Evolutionary conservation across 1,139 yeast species (phyloP).

Genomic region (Taphrina confusa): DNA sequence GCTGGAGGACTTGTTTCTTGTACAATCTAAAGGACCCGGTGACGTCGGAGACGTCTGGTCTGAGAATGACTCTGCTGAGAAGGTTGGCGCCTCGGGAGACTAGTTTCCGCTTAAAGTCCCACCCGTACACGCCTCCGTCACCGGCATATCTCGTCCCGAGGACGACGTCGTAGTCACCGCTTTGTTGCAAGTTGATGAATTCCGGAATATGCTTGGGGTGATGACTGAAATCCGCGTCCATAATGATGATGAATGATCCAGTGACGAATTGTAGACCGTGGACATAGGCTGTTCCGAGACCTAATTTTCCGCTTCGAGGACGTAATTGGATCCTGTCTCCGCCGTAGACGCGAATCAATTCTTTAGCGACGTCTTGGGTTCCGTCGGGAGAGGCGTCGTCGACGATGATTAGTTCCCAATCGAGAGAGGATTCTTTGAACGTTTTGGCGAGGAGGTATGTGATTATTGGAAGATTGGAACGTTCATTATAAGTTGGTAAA

Average conservation of each 20-base stretch:
- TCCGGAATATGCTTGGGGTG: slow-evolving; percentile 75
- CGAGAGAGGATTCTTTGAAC: slow-evolving; percentile 58
- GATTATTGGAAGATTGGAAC: slow-evolving; percentile 69
- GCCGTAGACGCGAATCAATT: slow-evolving; percentile 66
- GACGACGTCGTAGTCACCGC: slow-evolving; percentile 68
- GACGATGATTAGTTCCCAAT: slow-evolving; percentile 79
- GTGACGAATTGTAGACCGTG: slow-evolving; percentile 73
- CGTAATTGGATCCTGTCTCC: slow-evolving; percentile 60
- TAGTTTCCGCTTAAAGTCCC: slow-evolving; percentile 80
- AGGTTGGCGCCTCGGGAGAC: slow-evolving; percentile 82
- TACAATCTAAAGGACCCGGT: slow-evolving; percentile 80
- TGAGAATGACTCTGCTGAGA: slow-evolving; percentile 67
- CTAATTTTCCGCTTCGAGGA: slow-evolving; percentile 77
- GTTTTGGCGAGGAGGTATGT: slow-evolving; percentile 71
- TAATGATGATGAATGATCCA: slow-evolving; percentile 74
- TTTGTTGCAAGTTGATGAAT: slow-evolving; percentile 69
- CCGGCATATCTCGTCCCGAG: slow-evolving; percentile 87
- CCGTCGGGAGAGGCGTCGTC: slow-evolving; percentile 85
- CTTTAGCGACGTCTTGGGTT: slow-evolving; percentile 70
- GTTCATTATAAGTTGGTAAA: slow-evolving; percentile 78
- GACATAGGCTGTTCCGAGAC: slow-evolving; percentile 76
- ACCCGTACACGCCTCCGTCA: slow-evolving; percentile 79
- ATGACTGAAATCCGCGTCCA: slow-evolving; percentile 87
- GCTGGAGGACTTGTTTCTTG: slow-evolving; percentile 67
- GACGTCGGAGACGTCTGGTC: slow-evolving; percentile 73